Base-by-base conservation (phyloP, 1,139 yeast species). In the Scheffersomyces segobiensis region DNA sequence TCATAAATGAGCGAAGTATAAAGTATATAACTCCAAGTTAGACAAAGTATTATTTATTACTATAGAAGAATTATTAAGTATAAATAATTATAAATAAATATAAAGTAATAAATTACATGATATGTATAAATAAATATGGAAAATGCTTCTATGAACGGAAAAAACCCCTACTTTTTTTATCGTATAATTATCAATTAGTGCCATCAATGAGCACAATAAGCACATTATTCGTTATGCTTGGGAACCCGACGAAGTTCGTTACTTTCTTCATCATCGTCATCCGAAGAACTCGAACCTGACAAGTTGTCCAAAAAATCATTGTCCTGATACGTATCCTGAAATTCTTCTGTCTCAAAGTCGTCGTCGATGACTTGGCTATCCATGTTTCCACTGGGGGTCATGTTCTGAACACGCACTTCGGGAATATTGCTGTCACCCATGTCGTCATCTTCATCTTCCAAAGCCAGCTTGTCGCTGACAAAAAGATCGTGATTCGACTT, bases 261-360 rank as follows among this genome's bases (percentile, higher is more conserved):
- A 46, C 59, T 46, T 20, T 56, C 61, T 3, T 55, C 64, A 10
- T 63, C 67, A 7, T 74, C 77, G 10, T 73, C 80, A 32, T 74
- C 79, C 20, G 75, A 75, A 24, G 78, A 74, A 57, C 78, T 72
- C 2, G 79, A 74, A n/a, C 77, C 81, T 2, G 80, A 75, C 52
- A 78, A 66, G 58, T 76, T 73, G 53, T 76, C 80, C 50, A 73
- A 64, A 57, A 74, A 74, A 22, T 75, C 76, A 52, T 71, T 66
- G 14, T 71, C 73, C 21, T 64, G 66, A 55, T 64, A 65, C 2
- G 58, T 63, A 19, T 64, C 66, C 49, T 62, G 66, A 42, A 57
- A 62, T 3, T 62, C 72, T 7, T 67, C 67, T 17, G 68, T 71
- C 18, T 71, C 75, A 47, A 71, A 73, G 52, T 69, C 71, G 19